Evolutionary conservation across 305 asterid genomes (phyloP), one percentile per base, ranked within the genome.

Genomic region (Ajuga reptans): DNA sequence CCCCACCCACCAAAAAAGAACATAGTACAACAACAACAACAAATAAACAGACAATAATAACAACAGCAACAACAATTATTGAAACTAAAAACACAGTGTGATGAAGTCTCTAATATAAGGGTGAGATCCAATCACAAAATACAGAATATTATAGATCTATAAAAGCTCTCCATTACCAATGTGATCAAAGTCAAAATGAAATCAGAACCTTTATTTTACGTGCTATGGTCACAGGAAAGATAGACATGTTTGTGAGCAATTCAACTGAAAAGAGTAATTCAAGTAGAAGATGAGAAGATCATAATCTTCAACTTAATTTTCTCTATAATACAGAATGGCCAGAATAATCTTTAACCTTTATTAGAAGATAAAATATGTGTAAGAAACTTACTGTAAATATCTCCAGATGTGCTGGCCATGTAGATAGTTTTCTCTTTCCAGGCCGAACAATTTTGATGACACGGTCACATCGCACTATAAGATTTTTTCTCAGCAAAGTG

Each of bases 401-500:
- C 89, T 90, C 96, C 72, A 93, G 78, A 79, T 93, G 96, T 0
- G 99, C 99, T 57, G 99, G 99, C 99, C 99, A 93, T 37, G 96
- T 90, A 12, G 99, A 93, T 74, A 93, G 78, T 59, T 93, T 93
- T 72, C 73, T 91, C 90, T 91, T 93, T 60, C 99, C 99, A 16
- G 97, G 99, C 31, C 99, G 92, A 75, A 93, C 86, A 81, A 86
- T 93, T 79, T 91, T 93, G 75, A 91, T 92, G 14, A 93, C 97
- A 71, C 99, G 96, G 75, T 93, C 97, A 82, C 99, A 93, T 66
- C 99, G 95, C 64, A 93, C 92, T 55, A 93, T 79, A 61, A 93
- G 97, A 83, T 82, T 93, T 79, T 87, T 93, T 52, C 86, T 81
- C 77, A 90, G 84, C 77, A 93, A 83, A 52, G 69, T 71, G 80